Evolutionary conservation across 1,284 basidiomycete species (phyloP).

Genomic region (Albatrellus sp.): DNA sequence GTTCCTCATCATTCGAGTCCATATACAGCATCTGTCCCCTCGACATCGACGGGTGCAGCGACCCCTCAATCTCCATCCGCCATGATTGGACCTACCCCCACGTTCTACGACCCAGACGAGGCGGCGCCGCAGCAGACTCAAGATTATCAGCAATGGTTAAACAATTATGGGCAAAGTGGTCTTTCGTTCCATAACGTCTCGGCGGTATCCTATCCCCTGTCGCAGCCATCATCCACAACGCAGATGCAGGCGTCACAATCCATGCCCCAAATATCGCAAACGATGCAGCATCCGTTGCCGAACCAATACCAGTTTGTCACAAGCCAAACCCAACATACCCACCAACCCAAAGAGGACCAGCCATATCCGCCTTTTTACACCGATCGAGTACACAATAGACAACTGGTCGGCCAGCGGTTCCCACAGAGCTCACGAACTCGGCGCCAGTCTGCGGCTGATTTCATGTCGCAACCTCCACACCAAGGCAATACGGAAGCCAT

Average conservation of each 20-base stretch:
- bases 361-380: background rate
- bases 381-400: background rate
- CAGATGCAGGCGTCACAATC: background rate
- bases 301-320: conserved; percentile 14
- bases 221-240: conserved; percentile 4
- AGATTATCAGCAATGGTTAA: conserved; percentile 18
- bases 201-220: conserved; percentile 1
- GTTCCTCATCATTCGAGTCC: no score
- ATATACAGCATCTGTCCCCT: no score
- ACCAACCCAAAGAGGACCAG: background rate
- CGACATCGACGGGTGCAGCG: no score
- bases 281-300: conserved; percentile 4
- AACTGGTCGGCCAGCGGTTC: background rate
- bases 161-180: conserved; percentile 5
- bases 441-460: background rate
- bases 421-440: background rate
- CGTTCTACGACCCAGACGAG: conserved; percentile 18
- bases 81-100: conserved; percentile 19
- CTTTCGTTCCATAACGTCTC: background rate
- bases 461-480: background rate
- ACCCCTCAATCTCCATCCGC: background rate
- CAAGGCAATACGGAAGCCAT: background rate
- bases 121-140: conserved; percentile 10
- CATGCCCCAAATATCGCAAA: conserved; percentile 3
- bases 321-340: background rate